Base-by-base conservation (phyloP, 352 stramenopile genomes). In the Halophytophthora polymorphica region DNA sequence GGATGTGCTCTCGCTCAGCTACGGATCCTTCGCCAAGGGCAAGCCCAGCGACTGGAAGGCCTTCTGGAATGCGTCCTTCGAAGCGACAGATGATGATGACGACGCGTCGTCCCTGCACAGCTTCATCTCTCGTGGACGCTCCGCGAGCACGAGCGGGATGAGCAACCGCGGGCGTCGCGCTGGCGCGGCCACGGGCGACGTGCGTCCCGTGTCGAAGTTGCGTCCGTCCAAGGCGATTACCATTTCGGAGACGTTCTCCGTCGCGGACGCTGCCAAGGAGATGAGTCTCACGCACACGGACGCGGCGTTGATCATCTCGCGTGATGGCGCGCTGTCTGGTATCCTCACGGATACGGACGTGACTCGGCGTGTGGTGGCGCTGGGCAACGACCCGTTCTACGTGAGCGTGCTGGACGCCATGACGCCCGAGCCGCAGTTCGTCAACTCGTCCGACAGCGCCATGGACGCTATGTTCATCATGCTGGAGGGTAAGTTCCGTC, bases 281-380 rank as follows among this genome's bases (percentile, higher is more conserved):
- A 94, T 99, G 71, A 82, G 84, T 22, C 57, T 77, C 22, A 88
- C 96, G 23, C 80, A 97, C 51, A 90, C 88, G 3, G 93, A 98
- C 50, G 93, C 95, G 2, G 91, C 96, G 3, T 73, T 99, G 12
- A 86, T 99, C 19, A 90, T 98, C 50, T 92, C 86, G 21, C 61
- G 79, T 3, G 74, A 90, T 39, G 95, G 95, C 19, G 87, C 78
- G 6, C 73, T 99, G 21, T 72, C 87, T 34, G 96, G 96, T 47
- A 99, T 99, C 58, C 73, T 98, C 41, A 98, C 95, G 12, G 96
- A 99, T 43, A 96, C 86, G 13, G 86, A 96, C 56, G 83, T 96
- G 18, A 95, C 86, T 3, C 76, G 84, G 11, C 76, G 83, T 37
- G 86, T 96, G 7, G 86, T 96, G 18, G 84, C 86, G 15, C 53